Conservation (phyloP, 495 filamentous ascomycete species). For the Aspergillus hancockii region DNA sequence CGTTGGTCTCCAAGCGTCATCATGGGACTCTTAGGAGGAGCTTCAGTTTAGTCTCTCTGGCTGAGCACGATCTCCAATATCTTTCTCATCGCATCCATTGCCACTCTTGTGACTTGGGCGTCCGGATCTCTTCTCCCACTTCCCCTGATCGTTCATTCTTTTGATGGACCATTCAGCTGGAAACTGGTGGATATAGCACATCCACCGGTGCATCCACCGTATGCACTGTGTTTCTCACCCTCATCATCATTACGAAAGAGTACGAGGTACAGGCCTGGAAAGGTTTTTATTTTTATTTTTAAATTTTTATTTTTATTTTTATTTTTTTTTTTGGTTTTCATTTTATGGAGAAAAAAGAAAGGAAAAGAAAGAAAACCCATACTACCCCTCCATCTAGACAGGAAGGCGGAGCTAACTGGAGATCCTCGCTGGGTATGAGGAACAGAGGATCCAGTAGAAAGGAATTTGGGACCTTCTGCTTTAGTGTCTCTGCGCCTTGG, state of each 20-base stretch:
- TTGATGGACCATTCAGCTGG: conserved; percentile 1
- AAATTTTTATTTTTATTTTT: background rate
- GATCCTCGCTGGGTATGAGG: conserved; percentile 4
- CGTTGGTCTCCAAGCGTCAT: background rate
- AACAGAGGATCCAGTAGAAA: conserved; percentile 1
- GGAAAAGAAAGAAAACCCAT: background rate
- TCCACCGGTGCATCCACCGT: background rate
- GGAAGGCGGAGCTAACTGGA: conserved; percentile 13
- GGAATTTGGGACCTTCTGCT: background rate
- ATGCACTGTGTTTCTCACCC: background rate
- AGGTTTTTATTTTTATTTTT: conserved; percentile 13
- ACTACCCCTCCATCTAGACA: conserved; percentile 1
- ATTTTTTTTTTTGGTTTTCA: conserved; percentile 2
- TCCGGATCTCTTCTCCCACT: background rate
- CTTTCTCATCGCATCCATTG: background rate
- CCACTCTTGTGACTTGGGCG: background rate
- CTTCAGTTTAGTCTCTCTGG: background rate
- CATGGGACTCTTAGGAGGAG: background rate
- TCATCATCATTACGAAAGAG: conserved; percentile 4
- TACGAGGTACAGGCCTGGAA: conserved; percentile 1
- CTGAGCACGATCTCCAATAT: background rate
- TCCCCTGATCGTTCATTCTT: conserved; percentile 1
- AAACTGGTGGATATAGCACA: conserved; percentile 2
- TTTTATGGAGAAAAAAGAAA: background rate
- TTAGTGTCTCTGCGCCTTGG: conserved; percentile 1